Conservation (phyloP, 305 asterid genomes). For the Solanum hybrid region DNA sequence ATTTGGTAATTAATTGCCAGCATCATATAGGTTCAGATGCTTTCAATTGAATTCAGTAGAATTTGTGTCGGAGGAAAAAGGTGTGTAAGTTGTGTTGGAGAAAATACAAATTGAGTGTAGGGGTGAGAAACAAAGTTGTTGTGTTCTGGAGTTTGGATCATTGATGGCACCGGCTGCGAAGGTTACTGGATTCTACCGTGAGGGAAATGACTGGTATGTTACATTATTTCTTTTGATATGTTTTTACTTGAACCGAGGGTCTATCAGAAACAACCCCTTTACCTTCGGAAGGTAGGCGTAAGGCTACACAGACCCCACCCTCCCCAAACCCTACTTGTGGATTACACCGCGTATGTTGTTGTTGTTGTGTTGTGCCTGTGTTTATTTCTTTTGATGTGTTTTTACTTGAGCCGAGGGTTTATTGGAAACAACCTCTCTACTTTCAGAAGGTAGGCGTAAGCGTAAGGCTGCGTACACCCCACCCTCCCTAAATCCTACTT, state of each 20-base stretch:
- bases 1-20: conserved; percentile 29
- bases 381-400: conserved; percentile 1
- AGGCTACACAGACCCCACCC: neutral
- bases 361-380: neutral
- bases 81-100: conserved; percentile 20
- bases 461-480: neutral
- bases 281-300: neutral
- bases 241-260: neutral
- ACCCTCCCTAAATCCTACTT: neutral
- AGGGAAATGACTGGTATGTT: conserved; percentile 76
- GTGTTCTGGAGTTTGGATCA: conserved; percentile 7
- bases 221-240: neutral
- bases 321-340: neutral
- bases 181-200: conserved; percentile 51
- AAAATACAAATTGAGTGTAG: neutral
- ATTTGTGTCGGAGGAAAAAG: conserved; percentile 21
- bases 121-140: neutral
- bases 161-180: conserved; percentile 70
- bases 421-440: neutral
- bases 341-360: neutral
- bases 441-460: neutral
- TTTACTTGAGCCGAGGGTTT: neutral
- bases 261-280: neutral
- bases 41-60: conserved; percentile 18
- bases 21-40: conserved; percentile 33